Evolutionary conservation across 2,329 filamentous ascomycete genomes (phyloP).

Genomic region (Penicillium thymicola): DNA sequence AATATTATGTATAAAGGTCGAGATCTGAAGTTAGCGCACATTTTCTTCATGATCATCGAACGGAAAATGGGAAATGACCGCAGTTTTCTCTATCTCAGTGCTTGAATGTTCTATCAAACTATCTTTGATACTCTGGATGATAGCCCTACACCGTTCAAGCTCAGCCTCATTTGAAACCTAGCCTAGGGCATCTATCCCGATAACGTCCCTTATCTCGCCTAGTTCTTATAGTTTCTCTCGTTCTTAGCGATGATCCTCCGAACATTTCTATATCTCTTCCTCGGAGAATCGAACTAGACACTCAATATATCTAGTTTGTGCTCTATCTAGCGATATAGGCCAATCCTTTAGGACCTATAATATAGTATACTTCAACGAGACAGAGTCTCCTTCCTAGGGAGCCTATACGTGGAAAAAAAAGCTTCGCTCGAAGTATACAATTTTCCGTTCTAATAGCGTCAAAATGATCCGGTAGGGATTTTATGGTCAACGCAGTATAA

Average conservation of each 20-base stretch:
- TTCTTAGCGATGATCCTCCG: slow-evolving; percentile 13
- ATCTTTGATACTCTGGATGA: slow-evolving; percentile 19
- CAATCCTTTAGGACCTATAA: slow-evolving; percentile 22
- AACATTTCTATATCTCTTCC: slow-evolving; percentile 17
- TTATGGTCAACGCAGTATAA: slow-evolving; percentile 26
- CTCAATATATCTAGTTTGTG: background rate
- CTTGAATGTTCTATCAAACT: slow-evolving; percentile 23
- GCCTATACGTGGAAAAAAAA: slow-evolving; percentile 21
- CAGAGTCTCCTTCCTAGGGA: slow-evolving; percentile 32
- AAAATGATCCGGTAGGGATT: slow-evolving; percentile 24
- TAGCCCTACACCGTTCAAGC: slow-evolving; percentile 18
- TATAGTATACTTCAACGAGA: slow-evolving; percentile 24
- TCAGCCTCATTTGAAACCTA: slow-evolving; percentile 28
- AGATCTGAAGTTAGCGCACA: background rate
- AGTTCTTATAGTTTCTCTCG: slow-evolving; percentile 22
- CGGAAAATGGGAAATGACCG: slow-evolving; percentile 20
- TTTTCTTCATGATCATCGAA: slow-evolving; percentile 24
- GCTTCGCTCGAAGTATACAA: slow-evolving; percentile 23
- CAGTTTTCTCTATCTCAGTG: slow-evolving; percentile 20
- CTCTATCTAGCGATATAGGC: slow-evolving; percentile 18
- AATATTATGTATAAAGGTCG: too few species aligned
- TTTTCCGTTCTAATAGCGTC: slow-evolving; percentile 18
- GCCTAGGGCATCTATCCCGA: slow-evolving; percentile 25
- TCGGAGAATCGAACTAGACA: slow-evolving; percentile 23
- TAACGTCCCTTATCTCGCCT: slow-evolving; percentile 21